These are phyloP conservation scores for Phialophora macrospora DNA, from an alignment of 2,329 filamentous ascomycete species.

Conservation along the genomic window DNA sequence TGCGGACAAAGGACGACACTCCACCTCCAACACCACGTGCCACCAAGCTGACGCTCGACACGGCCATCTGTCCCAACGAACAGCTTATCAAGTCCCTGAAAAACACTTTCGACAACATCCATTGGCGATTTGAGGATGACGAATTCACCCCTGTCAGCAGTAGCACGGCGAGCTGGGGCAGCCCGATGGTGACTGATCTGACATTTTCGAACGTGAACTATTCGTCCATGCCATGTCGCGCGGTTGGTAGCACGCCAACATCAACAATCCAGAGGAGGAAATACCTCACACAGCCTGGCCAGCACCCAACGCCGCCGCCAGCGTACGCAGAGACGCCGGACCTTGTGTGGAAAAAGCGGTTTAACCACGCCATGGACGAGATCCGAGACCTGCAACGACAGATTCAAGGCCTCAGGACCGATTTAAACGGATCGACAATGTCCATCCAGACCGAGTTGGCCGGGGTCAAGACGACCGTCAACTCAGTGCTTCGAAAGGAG, in stretches of 20 bases:
- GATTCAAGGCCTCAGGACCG: constrained; percentile 28
- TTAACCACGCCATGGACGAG: constrained; percentile 37
- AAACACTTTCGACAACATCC: constrained; percentile 35
- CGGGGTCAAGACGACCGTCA: constrained; percentile 33
- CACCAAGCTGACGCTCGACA: constrained; percentile 27
- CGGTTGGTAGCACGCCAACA: constrained; percentile 16
- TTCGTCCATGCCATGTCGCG: constrained; percentile 5
- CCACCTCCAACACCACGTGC: constrained; percentile 32
- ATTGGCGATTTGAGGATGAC: constrained; percentile 37
- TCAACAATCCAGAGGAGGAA: constrained; percentile 26
- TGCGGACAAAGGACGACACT: constrained; percentile 26
- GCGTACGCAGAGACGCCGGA: constrained; percentile 32
- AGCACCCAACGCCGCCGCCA: constrained; percentile 25
- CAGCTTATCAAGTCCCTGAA: constrained; percentile 33
- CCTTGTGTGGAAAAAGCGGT: constrained; percentile 35
- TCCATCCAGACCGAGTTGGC: constrained; percentile 34
- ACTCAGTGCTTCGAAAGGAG: constrained; percentile 36
- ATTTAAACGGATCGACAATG: constrained; percentile 30
- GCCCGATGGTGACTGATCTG: constrained; percentile 28
- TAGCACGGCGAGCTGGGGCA: constrained; percentile 38
- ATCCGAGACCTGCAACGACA: constrained; percentile 36
- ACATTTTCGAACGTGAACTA: constrained; percentile 13
- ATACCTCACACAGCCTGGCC: constrained; percentile 21
- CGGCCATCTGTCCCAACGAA: constrained; percentile 27
- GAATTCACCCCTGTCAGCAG: constrained; percentile 37